These are phyloP conservation scores for Purpureocillium lavendulum DNA, from an alignment of 2,329 filamentous ascomycete species.

Conservation along the genomic window DNA sequence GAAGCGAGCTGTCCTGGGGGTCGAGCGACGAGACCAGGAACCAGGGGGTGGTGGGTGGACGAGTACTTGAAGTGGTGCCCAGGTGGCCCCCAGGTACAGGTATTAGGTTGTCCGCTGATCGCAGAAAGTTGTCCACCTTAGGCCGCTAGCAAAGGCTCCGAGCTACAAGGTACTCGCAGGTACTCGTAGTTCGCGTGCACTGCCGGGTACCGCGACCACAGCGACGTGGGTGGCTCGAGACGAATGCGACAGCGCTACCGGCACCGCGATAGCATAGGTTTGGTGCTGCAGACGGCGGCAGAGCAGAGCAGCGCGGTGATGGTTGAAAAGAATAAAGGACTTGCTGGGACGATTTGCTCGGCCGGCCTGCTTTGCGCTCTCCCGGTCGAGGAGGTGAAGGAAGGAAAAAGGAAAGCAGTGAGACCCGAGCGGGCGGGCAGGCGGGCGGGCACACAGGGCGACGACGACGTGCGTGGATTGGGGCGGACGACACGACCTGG, in stretches of 20 bases:
- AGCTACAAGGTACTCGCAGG: too few relatives aligned
- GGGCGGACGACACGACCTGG: too few relatives aligned
- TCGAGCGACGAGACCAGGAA: constrained; percentile 12
- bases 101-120: constrained; percentile 26
- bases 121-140: constrained; percentile 19
- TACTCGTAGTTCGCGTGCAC: too few relatives aligned
- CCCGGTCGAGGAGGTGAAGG: constrained; percentile 8
- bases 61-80: not conserved
- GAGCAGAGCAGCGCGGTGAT: constrained; percentile 3
- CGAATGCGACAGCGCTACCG: not conserved
- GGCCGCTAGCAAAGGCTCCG: constrained; percentile 21
- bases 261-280: not conserved
- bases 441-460: not conserved
- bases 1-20: constrained; percentile 19
- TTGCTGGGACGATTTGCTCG: too few relatives aligned
- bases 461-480: too few relatives aligned
- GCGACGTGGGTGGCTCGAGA: not conserved
- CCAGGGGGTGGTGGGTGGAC: constrained; percentile 4
- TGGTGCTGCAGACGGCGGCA: not conserved
- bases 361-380: too few relatives aligned
- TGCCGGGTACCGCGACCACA: too few relatives aligned
- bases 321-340: too few relatives aligned
- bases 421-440: not conserved
- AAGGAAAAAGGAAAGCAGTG: constrained; percentile 9
- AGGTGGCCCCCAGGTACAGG: too few relatives aligned